These are phyloP conservation scores for Fusarium mundagurra DNA, from an alignment of 2,329 filamentous ascomycete species.

Conservation along the genomic window DNA sequence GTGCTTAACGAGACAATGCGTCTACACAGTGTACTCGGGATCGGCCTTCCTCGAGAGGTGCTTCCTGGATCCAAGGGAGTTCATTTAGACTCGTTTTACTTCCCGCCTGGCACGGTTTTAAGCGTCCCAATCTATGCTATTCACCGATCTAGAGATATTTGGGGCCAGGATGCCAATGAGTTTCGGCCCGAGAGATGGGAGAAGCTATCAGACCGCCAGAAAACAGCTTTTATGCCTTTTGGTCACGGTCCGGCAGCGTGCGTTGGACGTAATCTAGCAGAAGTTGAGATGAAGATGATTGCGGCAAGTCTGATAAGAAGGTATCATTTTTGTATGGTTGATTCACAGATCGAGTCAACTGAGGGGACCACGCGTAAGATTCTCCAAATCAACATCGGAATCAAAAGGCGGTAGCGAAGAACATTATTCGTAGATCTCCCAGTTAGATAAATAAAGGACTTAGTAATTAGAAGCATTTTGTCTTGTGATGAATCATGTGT, in stretches of 20 bases:
- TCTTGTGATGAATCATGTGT: no score
- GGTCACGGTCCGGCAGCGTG: neutral
- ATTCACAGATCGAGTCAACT: rapidly evolving
- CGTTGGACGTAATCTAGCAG: neutral
- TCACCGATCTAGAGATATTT: neutral
- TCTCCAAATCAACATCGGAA: neutral
- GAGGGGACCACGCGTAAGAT: neutral
- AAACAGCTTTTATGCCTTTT: neutral
- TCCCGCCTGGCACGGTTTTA: neutral
- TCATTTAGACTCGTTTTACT: neutral
- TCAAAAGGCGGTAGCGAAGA: neutral
- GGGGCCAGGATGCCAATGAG: neutral
- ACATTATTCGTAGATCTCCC: rapidly evolving
- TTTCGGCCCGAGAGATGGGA: slow-evolving; percentile 7
- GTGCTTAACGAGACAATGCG: slow-evolving; percentile 1
- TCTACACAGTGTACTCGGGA: neutral
- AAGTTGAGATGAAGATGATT: neutral
- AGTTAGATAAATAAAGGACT: neutral
- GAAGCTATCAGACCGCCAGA: neutral
- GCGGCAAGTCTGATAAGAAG: neutral
- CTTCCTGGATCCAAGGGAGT: neutral
- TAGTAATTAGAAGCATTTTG: no score
- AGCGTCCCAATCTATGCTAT: neutral
- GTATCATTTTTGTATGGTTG: rapidly evolving
- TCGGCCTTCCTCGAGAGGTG: neutral